These are phyloP conservation scores for Mollisia scopiformis DNA, from an alignment of 2,329 filamentous ascomycete species.

Conservation along the genomic window DNA sequence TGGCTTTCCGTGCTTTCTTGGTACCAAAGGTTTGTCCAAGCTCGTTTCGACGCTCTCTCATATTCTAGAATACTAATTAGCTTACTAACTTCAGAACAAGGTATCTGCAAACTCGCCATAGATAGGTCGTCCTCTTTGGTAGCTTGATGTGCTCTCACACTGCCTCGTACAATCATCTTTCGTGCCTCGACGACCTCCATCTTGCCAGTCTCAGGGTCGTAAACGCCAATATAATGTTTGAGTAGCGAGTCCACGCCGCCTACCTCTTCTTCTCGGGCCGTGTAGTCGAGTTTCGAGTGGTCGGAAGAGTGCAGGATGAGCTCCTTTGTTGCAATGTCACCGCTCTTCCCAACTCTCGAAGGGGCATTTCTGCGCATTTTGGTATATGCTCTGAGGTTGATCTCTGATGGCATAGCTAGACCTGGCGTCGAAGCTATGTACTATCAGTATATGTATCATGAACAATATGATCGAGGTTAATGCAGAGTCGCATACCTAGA, in stretches of 20 bases:
- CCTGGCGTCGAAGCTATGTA: conserved; percentile 38
- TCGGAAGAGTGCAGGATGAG: conserved; percentile 60
- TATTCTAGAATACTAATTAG: conserved; percentile 46
- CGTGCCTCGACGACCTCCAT: conserved; percentile 65
- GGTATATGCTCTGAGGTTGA: conserved; percentile 36
- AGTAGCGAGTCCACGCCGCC: conserved; percentile 47
- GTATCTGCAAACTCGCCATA: conserved; percentile 24
- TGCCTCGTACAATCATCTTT: conserved; percentile 63
- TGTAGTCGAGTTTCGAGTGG: conserved; percentile 63
- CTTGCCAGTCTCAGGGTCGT: conserved; percentile 61
- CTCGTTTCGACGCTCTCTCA: conserved; percentile 64
- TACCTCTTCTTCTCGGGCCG: conserved; percentile 54
- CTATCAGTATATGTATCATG: neutral
- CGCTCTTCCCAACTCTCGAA: conserved; percentile 26
- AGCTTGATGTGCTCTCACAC: conserved; percentile 58
- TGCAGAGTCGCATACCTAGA: conserved; percentile 46
- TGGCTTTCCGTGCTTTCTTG: conserved; percentile 81
- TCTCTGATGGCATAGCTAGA: conserved; percentile 35
- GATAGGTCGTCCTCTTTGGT: conserved; percentile 48
- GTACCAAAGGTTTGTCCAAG: conserved; percentile 82
- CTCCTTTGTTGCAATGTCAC: conserved; percentile 42
- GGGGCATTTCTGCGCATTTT: conserved; percentile 32
- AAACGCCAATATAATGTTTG: conserved; percentile 68
- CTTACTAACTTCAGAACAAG: neutral
- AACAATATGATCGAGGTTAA: neutral